A percentile compares a stretch with the other conserved stretches of the same genome.
Conservation (phyloP, 306 rosid genomes). For the Glycine latifolia region DNA sequence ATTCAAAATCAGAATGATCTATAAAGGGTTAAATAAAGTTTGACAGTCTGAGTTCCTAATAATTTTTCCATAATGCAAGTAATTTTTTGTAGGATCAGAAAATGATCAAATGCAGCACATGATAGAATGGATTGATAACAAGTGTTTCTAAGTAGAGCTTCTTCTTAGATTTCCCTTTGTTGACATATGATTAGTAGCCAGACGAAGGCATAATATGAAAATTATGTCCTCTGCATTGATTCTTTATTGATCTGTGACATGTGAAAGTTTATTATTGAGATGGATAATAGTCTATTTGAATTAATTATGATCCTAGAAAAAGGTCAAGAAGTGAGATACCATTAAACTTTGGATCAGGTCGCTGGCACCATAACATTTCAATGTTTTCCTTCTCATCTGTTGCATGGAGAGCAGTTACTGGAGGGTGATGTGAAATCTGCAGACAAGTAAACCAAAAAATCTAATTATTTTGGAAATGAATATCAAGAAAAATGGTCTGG, state of each 20-base stretch:
- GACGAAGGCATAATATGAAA: neutral
- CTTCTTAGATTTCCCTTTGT: neutral
- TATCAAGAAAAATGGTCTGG: neutral
- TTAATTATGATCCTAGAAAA: neutral
- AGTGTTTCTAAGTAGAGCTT: neutral
- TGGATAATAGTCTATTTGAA: neutral
- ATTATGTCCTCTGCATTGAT: neutral
- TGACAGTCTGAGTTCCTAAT: neutral
- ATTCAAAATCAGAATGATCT: too few species aligned
- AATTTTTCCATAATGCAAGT: neutral
- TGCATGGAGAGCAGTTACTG: conserved; percentile 87
- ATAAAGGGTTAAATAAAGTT: too few species aligned
- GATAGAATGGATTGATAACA: neutral
- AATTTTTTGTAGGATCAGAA: neutral
- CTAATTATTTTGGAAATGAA: neutral
- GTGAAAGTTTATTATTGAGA: neutral
- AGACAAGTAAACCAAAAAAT: neutral
- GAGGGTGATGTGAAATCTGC: conserved; percentile 96
- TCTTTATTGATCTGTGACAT: neutral
- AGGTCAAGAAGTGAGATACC: conserved; percentile 57
- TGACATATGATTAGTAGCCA: neutral
- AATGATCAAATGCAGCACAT: neutral
- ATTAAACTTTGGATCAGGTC: conserved; percentile 64
- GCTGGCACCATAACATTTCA: conserved; percentile 82
- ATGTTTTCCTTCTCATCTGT: conserved; percentile 76